phyloP scores from a whole-genome alignment of 129 eudicot genomes.

The Artemisia argyi region DNA sequence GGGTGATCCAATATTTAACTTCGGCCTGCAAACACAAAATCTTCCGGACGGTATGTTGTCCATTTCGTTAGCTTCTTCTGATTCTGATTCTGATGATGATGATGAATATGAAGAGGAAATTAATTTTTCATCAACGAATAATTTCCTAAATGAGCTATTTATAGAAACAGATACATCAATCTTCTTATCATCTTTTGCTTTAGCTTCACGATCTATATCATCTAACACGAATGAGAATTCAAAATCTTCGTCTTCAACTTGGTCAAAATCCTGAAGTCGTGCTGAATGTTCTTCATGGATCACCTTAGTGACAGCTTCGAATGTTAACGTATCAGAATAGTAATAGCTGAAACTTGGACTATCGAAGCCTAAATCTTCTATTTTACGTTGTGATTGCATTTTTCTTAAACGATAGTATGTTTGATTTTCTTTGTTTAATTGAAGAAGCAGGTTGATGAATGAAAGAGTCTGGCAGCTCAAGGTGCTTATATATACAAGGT shows the following conservation, averaged over 20 bases:
- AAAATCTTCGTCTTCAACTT: constrained; percentile 33
- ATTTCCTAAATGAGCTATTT: constrained; percentile 26
- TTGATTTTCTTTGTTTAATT: too few relatives aligned
- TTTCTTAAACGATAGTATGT: not conserved
- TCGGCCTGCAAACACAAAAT: constrained; percentile 63
- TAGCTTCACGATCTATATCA: too few relatives aligned
- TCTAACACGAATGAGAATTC: constrained; percentile 33
- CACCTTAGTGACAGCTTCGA: constrained; percentile 31
- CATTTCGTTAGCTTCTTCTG: constrained; percentile 44
- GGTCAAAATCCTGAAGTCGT: not conserved
- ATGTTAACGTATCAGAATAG: constrained; percentile 26
- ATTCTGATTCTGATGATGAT: constrained; percentile 41
- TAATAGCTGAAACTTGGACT: constrained; percentile 53
- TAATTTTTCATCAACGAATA: constrained; percentile 32
- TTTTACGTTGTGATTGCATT: constrained; percentile 16
- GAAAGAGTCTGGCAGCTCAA: too few relatives aligned
- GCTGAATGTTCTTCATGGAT: constrained; percentile 23
- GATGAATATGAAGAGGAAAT: constrained; percentile 48
- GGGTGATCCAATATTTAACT: constrained; percentile 12
- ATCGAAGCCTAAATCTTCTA: constrained; percentile 9
- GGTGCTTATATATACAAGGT: too few relatives aligned
- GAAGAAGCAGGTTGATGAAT: too few relatives aligned
- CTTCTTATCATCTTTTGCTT: not conserved
- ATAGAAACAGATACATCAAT: not conserved
- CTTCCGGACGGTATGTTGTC: constrained; percentile 47